phyloP scores from a whole-genome alignment of 2,329 filamentous ascomycete species.

The Penicillium sp. region DNA sequence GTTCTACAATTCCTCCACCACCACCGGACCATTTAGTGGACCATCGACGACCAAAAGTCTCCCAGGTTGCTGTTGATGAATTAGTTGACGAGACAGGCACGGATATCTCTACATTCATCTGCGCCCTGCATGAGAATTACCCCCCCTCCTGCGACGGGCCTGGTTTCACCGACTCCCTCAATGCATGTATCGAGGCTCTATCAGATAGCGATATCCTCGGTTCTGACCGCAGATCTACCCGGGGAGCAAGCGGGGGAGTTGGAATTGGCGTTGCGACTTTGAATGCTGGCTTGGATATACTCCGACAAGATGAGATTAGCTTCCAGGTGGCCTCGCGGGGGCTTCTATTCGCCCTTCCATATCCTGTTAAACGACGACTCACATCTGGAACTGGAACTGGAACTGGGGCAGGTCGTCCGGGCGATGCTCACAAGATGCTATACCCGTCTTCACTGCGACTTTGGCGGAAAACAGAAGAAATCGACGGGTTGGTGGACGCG shows the following conservation, averaged over 20 bases:
- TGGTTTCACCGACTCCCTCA: constrained; percentile 75
- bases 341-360: constrained; percentile 80
- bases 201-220: constrained; percentile 88
- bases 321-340: constrained; percentile 91
- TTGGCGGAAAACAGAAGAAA: constrained; percentile 82
- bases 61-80: constrained; percentile 70
- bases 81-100: constrained; percentile 94
- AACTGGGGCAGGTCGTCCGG: constrained; percentile 29
- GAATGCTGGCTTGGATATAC: constrained; percentile 58
- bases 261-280: constrained; percentile 62
- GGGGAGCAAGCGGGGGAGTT: constrained; percentile 52
- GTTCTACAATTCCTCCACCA: constrained; percentile 54
- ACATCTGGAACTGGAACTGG: constrained; percentile 43
- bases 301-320: constrained; percentile 91
- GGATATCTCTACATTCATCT: constrained; percentile 86
- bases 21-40: constrained; percentile 65
- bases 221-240: constrained; percentile 56
- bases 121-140: constrained; percentile 93
- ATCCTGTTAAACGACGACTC: constrained; percentile 72
- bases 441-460: constrained; percentile 84
- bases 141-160: constrained; percentile 73
- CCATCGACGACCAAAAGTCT: constrained; percentile 63
- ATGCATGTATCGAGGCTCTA: constrained; percentile 82
- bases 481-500: constrained; percentile 66
- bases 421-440: constrained; percentile 84